Conservation (phyloP, 148 eudicot species). For the Rhododendron ferrugineum region DNA sequence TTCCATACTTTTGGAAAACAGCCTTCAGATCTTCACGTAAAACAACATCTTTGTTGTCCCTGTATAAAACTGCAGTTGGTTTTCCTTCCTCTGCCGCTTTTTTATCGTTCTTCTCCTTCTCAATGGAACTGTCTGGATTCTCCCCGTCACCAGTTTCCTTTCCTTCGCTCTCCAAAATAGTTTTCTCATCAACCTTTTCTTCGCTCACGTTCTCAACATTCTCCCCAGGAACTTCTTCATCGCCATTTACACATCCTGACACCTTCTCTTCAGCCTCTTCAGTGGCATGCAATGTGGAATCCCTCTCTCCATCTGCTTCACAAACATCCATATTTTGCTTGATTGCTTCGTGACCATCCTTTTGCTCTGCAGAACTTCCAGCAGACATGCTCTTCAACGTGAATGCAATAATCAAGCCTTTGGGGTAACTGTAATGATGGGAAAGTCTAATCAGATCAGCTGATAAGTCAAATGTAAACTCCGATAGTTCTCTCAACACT, state of each 20-base stretch:
- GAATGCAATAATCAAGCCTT: conserved; percentile 85
- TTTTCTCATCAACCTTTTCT: conserved; percentile 33
- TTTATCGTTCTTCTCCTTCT: conserved; percentile 36
- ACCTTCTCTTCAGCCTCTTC: conserved; percentile 26
- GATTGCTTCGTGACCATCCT: conserved; percentile 29
- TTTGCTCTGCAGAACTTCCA: conserved; percentile 32
- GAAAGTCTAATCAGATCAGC: conserved; percentile 1
- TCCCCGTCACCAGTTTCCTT: conserved; percentile 40
- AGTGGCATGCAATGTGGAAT: conserved; percentile 17
- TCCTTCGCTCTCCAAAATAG: conserved; percentile 36
- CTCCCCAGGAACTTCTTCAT: conserved; percentile 16
- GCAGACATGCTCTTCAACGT: conserved; percentile 52
- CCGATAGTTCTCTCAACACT: conserved; percentile 6
- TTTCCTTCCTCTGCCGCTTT: conserved; percentile 30
- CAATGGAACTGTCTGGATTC: conserved; percentile 23
- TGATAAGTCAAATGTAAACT: background rate
- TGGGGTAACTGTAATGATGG: conserved; percentile 55
- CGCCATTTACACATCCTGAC: conserved; percentile 27
- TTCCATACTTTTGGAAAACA: conserved; percentile 66
- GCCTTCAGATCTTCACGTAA: conserved; percentile 82
- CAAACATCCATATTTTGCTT: conserved; percentile 23
- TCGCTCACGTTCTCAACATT: conserved; percentile 29
- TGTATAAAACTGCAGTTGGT: conserved; percentile 23
- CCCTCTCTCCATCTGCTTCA: conserved; percentile 26
- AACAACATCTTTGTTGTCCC: conserved; percentile 61